These are phyloP conservation scores for Aureobasidium pullulans DNA, from an alignment of 2,329 filamentous ascomycete species.

Conservation along the genomic window DNA sequence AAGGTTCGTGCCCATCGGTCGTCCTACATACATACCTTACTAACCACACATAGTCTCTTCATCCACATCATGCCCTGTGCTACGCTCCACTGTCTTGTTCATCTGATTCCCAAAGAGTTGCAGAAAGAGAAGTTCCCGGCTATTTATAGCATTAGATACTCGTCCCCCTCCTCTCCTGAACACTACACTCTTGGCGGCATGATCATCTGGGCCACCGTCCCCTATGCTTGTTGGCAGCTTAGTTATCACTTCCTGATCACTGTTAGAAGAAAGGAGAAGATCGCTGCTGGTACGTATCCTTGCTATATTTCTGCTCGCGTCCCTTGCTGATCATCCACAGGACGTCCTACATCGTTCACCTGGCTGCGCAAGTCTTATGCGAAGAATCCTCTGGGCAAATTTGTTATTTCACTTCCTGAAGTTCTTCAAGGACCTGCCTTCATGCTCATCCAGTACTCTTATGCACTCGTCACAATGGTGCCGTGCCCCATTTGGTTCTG, in stretches of 20 bases:
- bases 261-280: slow-evolving; percentile 88
- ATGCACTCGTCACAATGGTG: slow-evolving; percentile 86
- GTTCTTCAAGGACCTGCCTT: slow-evolving; percentile 79
- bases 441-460: slow-evolving; percentile 91
- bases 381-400: slow-evolving; percentile 77
- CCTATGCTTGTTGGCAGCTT: slow-evolving; percentile 89
- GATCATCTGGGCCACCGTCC: slow-evolving; percentile 89
- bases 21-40: neutral
- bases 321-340: neutral
- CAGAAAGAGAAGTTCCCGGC: slow-evolving; percentile 73
- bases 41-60: slow-evolving; percentile 58
- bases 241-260: slow-evolving; percentile 93
- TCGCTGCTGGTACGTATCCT: slow-evolving; percentile 57
- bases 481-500: slow-evolving; percentile 95
- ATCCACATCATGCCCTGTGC: slow-evolving; percentile 99
- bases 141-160: slow-evolving; percentile 70
- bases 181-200: slow-evolving; percentile 77
- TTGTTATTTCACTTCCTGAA: slow-evolving; percentile 72
- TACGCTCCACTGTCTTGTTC: slow-evolving; percentile 84
- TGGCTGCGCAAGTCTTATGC: slow-evolving; percentile 91
- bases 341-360: slow-evolving; percentile 91
- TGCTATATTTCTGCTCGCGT: too few relatives aligned
- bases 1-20: slow-evolving; percentile 41
- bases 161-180: slow-evolving; percentile 60
- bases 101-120: slow-evolving; percentile 60